Base-by-base conservation (phyloP, 2,329 filamentous ascomycete species). In the Zymoseptoria pseudotritici region DNA sequence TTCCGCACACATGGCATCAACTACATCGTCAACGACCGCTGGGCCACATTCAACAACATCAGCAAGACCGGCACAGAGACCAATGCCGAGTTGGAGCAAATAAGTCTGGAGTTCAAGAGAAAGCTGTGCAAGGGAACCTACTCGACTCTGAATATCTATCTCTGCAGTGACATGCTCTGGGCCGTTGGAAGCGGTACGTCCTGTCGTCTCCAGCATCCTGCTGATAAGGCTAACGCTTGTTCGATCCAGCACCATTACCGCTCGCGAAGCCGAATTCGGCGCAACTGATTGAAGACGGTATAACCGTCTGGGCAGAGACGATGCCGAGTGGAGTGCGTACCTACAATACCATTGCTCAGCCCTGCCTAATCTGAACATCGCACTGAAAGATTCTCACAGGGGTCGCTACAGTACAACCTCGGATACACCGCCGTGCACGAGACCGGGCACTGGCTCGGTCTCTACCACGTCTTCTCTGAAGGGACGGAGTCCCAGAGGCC, bases 371-470 rank as follows among this genome's bases (percentile, higher is more conserved):
- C n/a, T n/a, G n/a, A n/a, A n/a, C n/a, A n/a, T n/a, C n/a, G n/a
- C n/a, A n/a, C n/a, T n/a, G n/a, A n/a, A n/a, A n/a, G n/a, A n/a
- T n/a, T n/a, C n/a, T n/a, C n/a, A n/a, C n/a, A n/a, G n/a, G n/a
- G n/a, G n/a, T n/a, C n/a, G n/a, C n/a, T n/a, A n/a, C n/a, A n/a
- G n/a, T 83, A 81, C 68, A 72, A 76, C 62, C 59, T 65, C 21
- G 75, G 75, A 24, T 73, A 68, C 63, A 77, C 75, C 0, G 74
- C 74, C 2, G 74, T 76, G 7, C 75, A 77, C 63, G 74, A 77
- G 63, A 72, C 72, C 11, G 75, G 75, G 1, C 75, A 77, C 63
- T 77, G 75, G 75, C 55, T 63, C 29, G 61, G 56, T 11, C 52
- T 63, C 17, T 50, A 55, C 24, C 61, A 63, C 50, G 58, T 57